Evolutionary conservation across 2,329 filamentous ascomycete species (phyloP), one percentile per base, ranked within the genome.

Genomic region (Pseudogymnoascus sp.): DNA sequence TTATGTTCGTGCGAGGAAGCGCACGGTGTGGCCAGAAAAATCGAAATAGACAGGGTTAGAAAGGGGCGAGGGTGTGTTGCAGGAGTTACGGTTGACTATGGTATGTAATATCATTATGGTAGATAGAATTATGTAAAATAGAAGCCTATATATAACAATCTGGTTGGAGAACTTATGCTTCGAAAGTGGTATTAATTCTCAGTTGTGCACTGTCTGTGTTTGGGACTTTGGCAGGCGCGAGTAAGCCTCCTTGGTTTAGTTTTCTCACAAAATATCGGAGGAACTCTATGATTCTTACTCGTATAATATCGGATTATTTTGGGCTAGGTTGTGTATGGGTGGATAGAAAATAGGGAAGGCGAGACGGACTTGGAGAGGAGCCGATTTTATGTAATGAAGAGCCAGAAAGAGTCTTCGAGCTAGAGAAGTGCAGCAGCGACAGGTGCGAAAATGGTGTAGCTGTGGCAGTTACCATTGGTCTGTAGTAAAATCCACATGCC

Each of bases 31-130:
- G 65, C 67, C 67, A 11, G 61, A 63, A 52, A 55, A 55, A 18
- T 55, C 49, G 25, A 55, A 55, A 18, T 55, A 55, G 49, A 18
- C 5, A 8, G 86, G 70, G 84, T 31, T 31, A 28, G 8, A 14
- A n/a, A 25, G 14, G n/a, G 14, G 21, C 6, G 28, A 31, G 28
- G 2, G 41, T 5, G 41, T n/a, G 4, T n/a, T n/a, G 7, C 41
- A 1, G 21, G 12, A 31, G 28, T 31, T 11, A 31, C 8, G 28
- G 28, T 31, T 11, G 28, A 11, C 28, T 31, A 31, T 25, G 21
- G 18, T 5, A 14, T 43, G 12, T 5, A 43, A 43, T 43, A 23
- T 25, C 12, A 45, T 18, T 52, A 16, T 8, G n/a, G 45, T 52
- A 31, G 23, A 28, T 16, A 16, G 16, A 16, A 16, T 16, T 16